Percentiles rank a stretch among this genome's conserved stretches.
phyloP scores from a whole-genome alignment of 805 yeast genomes.

The Yarrowia sp. region DNA sequence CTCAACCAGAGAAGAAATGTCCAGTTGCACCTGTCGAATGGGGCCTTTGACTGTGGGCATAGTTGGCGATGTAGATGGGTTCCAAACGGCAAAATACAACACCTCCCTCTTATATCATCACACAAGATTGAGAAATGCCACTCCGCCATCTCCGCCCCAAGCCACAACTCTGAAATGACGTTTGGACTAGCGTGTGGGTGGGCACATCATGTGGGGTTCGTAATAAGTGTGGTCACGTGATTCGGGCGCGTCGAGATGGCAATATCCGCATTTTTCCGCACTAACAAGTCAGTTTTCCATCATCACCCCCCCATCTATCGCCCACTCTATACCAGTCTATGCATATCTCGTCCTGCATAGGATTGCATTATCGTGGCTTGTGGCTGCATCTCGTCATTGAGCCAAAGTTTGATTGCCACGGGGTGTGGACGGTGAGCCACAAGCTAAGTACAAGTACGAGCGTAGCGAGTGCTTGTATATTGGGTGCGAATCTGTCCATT shows the following conservation, averaged over 20 bases:
- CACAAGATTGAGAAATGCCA: neutral
- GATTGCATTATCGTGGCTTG: slow-evolving; percentile 36
- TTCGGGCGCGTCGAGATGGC: too few species aligned
- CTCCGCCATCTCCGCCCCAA: slow-evolving; percentile 37
- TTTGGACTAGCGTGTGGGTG: neutral
- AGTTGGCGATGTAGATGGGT: neutral
- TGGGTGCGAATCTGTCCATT: too few species aligned
- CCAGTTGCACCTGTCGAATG: slow-evolving; percentile 17
- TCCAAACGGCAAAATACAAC: neutral
- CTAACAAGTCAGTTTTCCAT: neutral
- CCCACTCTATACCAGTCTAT: neutral
- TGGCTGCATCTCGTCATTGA: slow-evolving; percentile 37
- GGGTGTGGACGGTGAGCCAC: too few species aligned
- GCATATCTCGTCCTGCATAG: slow-evolving; percentile 4
- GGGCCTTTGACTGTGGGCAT: slow-evolving; percentile 15
- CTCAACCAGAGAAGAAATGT: slow-evolving; percentile 1
- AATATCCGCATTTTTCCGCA: neutral
- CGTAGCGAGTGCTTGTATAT: too few species aligned
- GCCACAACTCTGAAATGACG: slow-evolving; percentile 34
- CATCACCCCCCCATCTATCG: neutral
- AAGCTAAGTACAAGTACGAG: too few species aligned
- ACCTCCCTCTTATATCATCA: neutral
- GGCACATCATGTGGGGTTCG: too few species aligned
- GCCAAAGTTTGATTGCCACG: too few species aligned
- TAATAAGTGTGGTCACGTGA: neutral